A percentile compares a stretch with the other conserved stretches of the same genome.
Conservation (phyloP, 441 rosid genomes). For the Brassica hybrid region DNA sequence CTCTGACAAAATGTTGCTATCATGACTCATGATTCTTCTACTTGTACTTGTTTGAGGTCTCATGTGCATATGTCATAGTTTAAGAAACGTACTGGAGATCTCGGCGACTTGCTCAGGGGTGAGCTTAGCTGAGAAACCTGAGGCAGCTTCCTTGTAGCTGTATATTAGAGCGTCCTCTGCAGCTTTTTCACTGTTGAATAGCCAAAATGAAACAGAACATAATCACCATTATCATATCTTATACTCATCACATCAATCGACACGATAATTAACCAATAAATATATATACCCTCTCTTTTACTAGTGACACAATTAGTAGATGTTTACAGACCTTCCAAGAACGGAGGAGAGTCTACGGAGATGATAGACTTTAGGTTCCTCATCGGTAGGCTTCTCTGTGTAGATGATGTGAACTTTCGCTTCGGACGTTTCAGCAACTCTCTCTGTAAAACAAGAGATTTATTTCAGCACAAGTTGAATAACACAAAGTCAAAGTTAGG, state of each 20-base stretch:
- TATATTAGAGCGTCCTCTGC: slow-evolving; percentile 74
- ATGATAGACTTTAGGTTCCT: slow-evolving; percentile 68
- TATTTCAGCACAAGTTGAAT: slow-evolving; percentile 26
- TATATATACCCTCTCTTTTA: background rate
- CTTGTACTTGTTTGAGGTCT: too few species aligned
- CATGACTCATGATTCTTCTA: background rate
- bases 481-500: slow-evolving; percentile 19
- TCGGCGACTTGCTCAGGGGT: slow-evolving; percentile 74
- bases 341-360: slow-evolving; percentile 72
- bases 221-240: background rate
- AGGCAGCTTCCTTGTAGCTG: slow-evolving; percentile 76
- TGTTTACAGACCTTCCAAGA: slow-evolving; percentile 64
- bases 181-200: slow-evolving; percentile 59
- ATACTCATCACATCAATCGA: slow-evolving; percentile 1
- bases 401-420: slow-evolving; percentile 75
- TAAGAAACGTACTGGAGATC: slow-evolving; percentile 55
- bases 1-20: slow-evolving; percentile 5
- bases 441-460: slow-evolving; percentile 12
- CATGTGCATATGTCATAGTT: too few species aligned
- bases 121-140: slow-evolving; percentile 87
- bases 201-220: background rate
- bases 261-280: background rate
- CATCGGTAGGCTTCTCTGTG: slow-evolving; percentile 68
- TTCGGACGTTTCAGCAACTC: slow-evolving; percentile 33
- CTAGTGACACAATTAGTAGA: background rate